Conservation (phyloP, 495 filamentous ascomycete genomes). For the Neurospora sublineolata region DNA sequence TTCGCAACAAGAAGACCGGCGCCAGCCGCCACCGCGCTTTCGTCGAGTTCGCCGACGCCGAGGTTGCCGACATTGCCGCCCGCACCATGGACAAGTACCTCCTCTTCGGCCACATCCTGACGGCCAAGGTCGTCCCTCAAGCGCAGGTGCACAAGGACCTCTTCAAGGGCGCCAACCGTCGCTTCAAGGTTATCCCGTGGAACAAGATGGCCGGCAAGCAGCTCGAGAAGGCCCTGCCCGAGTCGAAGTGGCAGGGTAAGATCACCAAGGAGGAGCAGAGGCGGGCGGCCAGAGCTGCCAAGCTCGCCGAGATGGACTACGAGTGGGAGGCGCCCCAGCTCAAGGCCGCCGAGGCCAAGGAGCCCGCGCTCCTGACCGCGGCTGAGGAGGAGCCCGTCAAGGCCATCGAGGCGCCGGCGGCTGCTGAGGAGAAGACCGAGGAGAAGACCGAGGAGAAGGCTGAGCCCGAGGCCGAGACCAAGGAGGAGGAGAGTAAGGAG, state of each 20-base stretch:
- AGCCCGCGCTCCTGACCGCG: slow-evolving; percentile 26
- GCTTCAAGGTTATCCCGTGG: slow-evolving; percentile 79
- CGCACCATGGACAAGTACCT: slow-evolving; percentile 97
- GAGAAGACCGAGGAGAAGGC: slow-evolving; percentile 6
- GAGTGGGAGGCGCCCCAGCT: slow-evolving; percentile 65
- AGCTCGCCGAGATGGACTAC: slow-evolving; percentile 73
- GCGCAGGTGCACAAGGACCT: slow-evolving; percentile 69
- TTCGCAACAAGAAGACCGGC: slow-evolving; percentile 82
- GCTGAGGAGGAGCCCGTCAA: slow-evolving; percentile 21
- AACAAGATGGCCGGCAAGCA: slow-evolving; percentile 68
- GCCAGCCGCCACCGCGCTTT: slow-evolving; percentile 86
- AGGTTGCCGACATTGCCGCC: slow-evolving; percentile 78
- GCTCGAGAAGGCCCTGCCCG: slow-evolving; percentile 53
- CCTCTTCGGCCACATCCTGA: slow-evolving; percentile 82
- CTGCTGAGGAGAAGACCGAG: slow-evolving; percentile 6
- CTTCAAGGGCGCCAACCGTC: slow-evolving; percentile 77
- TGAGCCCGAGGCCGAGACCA: slow-evolving; percentile 1
- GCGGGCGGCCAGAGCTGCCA: slow-evolving; percentile 52
- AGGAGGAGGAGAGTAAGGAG: slow-evolving; percentile 6
- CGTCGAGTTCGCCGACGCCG: slow-evolving; percentile 68
- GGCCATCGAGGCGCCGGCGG: slow-evolving; percentile 17
- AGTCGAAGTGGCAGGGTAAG: slow-evolving; percentile 65
- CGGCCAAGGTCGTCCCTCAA: slow-evolving; percentile 63
- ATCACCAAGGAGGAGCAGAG: slow-evolving; percentile 58
- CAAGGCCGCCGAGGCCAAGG: slow-evolving; percentile 45